These are phyloP conservation scores for Apophysomyces ossiformis DNA, from an alignment of 371 early-diverging fungal species.

Conservation along the genomic window DNA sequence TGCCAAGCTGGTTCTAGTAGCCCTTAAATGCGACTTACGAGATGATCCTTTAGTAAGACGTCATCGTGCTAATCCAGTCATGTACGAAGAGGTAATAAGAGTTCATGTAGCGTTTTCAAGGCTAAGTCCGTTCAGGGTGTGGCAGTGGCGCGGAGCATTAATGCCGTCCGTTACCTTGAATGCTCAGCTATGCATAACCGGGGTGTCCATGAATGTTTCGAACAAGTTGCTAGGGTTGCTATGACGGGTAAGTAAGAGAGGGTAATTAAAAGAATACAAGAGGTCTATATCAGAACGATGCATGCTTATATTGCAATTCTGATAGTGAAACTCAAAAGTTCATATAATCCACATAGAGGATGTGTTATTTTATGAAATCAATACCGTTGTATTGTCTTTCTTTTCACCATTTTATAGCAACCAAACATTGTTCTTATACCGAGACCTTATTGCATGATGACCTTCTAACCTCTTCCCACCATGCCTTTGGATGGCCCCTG, in stretches of 20 bases:
- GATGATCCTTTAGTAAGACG: slow-evolving; percentile 16
- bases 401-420: too few relatives aligned
- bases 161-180: slow-evolving; percentile 31
- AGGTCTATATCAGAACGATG: too few relatives aligned
- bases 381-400: too few relatives aligned
- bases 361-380: too few relatives aligned
- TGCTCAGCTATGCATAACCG: slow-evolving; percentile 33
- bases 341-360: too few relatives aligned
- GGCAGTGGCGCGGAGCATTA: slow-evolving; percentile 19
- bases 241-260: slow-evolving; percentile 9
- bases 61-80: slow-evolving; percentile 13
- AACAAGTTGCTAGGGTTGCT: slow-evolving; percentile 29
- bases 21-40: slow-evolving; percentile 45
- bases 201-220: slow-evolving; percentile 33
- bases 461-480: too few relatives aligned
- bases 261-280: too few relatives aligned
- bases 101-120: background rate
- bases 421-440: too few relatives aligned
- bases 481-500: too few relatives aligned
- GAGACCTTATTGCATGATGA: too few relatives aligned
- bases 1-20: slow-evolving; percentile 37
- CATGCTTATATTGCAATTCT: too few relatives aligned
- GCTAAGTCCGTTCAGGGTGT: slow-evolving; percentile 20
- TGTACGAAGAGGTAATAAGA: slow-evolving; percentile 28
- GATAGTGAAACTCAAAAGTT: too few relatives aligned